phyloP scores from a whole-genome alignment of 371 early-diverging fungal genomes.

The Gilbertella persicaria region DNA sequence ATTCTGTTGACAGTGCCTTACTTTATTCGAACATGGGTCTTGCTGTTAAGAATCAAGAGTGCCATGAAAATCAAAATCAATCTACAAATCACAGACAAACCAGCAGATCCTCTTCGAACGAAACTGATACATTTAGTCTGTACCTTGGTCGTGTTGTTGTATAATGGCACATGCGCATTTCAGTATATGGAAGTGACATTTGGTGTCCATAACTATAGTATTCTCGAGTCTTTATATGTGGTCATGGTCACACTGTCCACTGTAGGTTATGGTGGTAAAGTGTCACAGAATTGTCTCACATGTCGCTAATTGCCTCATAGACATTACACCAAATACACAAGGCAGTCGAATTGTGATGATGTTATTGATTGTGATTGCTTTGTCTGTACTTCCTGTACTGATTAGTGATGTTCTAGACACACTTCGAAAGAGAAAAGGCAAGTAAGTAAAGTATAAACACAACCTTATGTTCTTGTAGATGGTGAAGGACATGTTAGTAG shows the following conservation, averaged over 20 bases:
- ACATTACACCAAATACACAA: conserved; percentile 67
- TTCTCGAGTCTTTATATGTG: conserved; percentile 60
- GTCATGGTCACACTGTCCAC: conserved; percentile 72
- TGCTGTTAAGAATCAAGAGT: conserved; percentile 58
- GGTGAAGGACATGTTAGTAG: conserved; percentile 50
- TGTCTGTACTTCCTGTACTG: conserved; percentile 65
- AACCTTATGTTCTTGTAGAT: conserved; percentile 11
- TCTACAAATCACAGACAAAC: conserved; percentile 54
- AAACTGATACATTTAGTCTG: conserved; percentile 64
- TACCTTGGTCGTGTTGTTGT: conserved; percentile 63
- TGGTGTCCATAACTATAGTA: conserved; percentile 44
- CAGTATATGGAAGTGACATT: conserved; percentile 70
- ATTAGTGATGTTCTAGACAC: conserved; percentile 61
- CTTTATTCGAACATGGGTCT: conserved; percentile 61
- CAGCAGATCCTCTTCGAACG: conserved; percentile 58
- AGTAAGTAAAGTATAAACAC: conserved; percentile 4
- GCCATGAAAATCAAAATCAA: conserved; percentile 59
- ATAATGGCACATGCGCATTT: conserved; percentile 70
- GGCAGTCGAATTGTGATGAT: conserved; percentile 70
- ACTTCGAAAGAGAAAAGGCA: conserved; percentile 49
- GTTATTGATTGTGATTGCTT: conserved; percentile 64
- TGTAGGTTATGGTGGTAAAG: conserved; percentile 84
- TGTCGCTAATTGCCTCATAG: no score
- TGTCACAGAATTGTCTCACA: no score
- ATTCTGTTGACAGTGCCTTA: conserved; percentile 71